Evolutionary conservation across 192 early-diverging fungal species (phyloP).

Genomic region (Gonapodya sp.): DNA sequence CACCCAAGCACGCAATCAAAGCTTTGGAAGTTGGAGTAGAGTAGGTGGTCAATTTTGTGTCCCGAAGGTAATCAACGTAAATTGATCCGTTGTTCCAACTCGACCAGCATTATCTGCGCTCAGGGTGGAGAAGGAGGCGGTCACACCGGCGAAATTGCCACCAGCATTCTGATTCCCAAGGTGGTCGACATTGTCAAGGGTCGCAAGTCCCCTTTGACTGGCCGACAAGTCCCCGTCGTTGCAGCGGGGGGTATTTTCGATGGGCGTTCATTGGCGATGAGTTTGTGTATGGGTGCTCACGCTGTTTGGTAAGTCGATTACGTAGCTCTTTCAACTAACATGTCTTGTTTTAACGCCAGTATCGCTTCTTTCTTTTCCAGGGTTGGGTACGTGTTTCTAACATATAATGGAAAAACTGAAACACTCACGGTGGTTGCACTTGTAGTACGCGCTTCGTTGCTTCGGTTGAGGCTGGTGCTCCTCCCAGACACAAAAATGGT

Average conservation of each 20-base stretch:
- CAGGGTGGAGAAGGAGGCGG: conserved; percentile 39
- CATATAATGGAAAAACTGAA: no score
- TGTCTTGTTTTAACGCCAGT: no score
- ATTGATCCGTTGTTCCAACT: no score
- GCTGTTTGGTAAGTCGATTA: conserved; percentile 26
- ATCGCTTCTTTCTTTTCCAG: not conserved
- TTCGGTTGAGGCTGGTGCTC: conserved; percentile 32
- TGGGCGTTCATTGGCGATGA: conserved; percentile 32
- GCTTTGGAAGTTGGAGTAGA: conserved; percentile 33
- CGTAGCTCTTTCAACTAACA: no score
- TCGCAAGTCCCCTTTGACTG: conserved; percentile 25
- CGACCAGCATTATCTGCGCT: conserved; percentile 37
- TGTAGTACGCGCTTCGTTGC: conserved; percentile 31
- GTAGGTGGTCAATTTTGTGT: no score
- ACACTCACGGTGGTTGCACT: not conserved
- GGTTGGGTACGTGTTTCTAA: not conserved
- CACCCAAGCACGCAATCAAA: conserved; percentile 32
- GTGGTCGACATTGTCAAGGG: conserved; percentile 17
- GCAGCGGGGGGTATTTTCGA: conserved; percentile 38
- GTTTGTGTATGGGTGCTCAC: conserved; percentile 27
- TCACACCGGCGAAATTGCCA: conserved; percentile 29
- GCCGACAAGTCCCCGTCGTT: conserved; percentile 29
- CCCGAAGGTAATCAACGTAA: no score
- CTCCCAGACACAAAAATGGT: conserved; percentile 27
- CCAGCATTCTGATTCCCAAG: conserved; percentile 31